phyloP scores from a whole-genome alignment of 2,329 filamentous ascomycete genomes.

The Colletotrichum salicis region DNA sequence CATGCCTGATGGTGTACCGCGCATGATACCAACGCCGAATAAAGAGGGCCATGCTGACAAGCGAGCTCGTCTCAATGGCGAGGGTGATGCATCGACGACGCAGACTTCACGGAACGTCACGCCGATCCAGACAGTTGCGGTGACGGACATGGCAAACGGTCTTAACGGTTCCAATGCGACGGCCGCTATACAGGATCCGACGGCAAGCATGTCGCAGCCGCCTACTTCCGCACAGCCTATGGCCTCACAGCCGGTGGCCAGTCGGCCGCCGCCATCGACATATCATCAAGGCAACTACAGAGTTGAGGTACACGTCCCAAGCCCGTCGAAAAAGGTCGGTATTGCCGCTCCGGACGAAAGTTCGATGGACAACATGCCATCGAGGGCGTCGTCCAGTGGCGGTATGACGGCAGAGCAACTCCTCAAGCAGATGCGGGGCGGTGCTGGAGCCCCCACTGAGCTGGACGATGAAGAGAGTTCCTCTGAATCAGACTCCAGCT shows the following conservation, averaged over 20 bases:
- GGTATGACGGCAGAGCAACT: constrained; percentile 38
- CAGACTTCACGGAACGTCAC: not conserved
- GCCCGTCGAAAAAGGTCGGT: not conserved
- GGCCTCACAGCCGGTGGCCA: not conserved
- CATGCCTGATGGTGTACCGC: constrained; percentile 21
- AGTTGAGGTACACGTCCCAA: constrained; percentile 16
- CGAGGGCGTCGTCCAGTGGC: constrained; percentile 39
- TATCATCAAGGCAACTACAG: constrained; percentile 10
- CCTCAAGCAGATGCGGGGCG: constrained; percentile 1
- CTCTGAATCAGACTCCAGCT: constrained; percentile 21
- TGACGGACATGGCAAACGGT: constrained; percentile 50
- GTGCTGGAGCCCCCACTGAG: not conserved
- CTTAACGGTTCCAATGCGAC: constrained; percentile 48
- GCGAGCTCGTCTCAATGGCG: constrained; percentile 16
- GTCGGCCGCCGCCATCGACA: constrained; percentile 7
- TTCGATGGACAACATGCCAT: not conserved
- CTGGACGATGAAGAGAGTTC: not conserved
- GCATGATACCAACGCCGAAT: not conserved
- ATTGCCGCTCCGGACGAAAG: not conserved
- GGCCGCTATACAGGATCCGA: constrained; percentile 51
- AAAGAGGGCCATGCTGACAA: constrained; percentile 21
- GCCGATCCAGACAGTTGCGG: constrained; percentile 40
- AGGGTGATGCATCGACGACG: constrained; percentile 4
- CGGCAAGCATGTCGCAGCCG: constrained; percentile 33
- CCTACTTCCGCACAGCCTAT: not conserved